A percentile compares a stretch with the other conserved stretches of the same genome.
Evolutionary conservation across 441 rosid species (phyloP).

Genomic region (Populus tomentosa): DNA sequence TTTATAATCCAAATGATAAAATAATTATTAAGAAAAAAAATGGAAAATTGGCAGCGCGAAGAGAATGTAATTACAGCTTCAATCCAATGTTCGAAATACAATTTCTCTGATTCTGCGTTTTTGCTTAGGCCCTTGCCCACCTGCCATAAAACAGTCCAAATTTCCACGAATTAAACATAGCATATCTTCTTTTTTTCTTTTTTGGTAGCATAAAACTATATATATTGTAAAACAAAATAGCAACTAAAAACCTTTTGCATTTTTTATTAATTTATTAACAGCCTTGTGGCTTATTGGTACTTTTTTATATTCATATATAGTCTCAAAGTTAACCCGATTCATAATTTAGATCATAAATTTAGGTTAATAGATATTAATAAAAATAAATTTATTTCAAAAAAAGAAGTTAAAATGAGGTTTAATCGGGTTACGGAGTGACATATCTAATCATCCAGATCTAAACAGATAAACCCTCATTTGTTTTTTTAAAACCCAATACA

Average conservation of each 20-base stretch:
- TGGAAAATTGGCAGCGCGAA: neutral
- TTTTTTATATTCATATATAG: too few relatives aligned
- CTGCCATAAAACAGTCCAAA: slow-evolving; percentile 32
- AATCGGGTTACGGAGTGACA: rapidly evolving
- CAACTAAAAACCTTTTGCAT: neutral
- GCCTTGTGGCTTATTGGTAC: too few relatives aligned
- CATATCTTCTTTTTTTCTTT: neutral
- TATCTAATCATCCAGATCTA: too few relatives aligned
- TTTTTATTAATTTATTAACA: too few relatives aligned
- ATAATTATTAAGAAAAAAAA: neutral
- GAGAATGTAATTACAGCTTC: slow-evolving; percentile 60
- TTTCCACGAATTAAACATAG: neutral
- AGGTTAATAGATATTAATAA: too few relatives aligned
- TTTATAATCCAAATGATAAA: neutral
- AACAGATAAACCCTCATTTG: too few relatives aligned
- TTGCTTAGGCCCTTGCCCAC: slow-evolving; percentile 81
- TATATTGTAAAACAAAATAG: neutral
- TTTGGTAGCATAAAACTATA: neutral
- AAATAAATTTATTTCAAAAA: too few relatives aligned
- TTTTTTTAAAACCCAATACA: too few relatives aligned
- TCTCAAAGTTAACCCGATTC: too few relatives aligned
- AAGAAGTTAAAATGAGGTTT: too few relatives aligned
- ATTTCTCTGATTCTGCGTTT: slow-evolving; percentile 75
- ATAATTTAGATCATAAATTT: too few relatives aligned
- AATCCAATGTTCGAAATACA: slow-evolving; percentile 97